Conservation (phyloP, 371 early-diverging fungal genomes). For the Zopfochytrium polystomum region DNA sequence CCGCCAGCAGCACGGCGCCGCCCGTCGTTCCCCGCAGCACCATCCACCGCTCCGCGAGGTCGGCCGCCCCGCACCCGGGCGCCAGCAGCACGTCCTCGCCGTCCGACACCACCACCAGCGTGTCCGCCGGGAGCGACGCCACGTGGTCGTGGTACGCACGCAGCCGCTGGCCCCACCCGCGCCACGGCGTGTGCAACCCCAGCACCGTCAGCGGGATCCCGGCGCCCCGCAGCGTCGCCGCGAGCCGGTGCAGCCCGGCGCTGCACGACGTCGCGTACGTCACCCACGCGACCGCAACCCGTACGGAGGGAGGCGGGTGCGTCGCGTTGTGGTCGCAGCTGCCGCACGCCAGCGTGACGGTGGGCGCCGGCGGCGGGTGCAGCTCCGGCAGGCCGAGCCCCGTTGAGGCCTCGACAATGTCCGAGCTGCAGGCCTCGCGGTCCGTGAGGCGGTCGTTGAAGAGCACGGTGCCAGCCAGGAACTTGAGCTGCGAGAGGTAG, state of each 20-base stretch:
- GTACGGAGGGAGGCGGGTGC: too few species aligned
- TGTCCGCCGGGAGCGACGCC: conserved; percentile 19
- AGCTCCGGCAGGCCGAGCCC: background rate
- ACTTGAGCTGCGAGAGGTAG: background rate
- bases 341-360: too few species aligned
- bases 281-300: conserved; percentile 11
- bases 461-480: background rate
- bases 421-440: background rate
- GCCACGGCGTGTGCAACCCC: conserved; percentile 27
- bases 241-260: conserved; percentile 12
- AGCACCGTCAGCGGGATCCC: conserved; percentile 32
- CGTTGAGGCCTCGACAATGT: background rate
- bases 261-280: conserved; percentile 9
- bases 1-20: conserved; percentile 17
- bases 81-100: conserved; percentile 39
- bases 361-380: background rate
- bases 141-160: conserved; percentile 36
- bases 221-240: conserved; percentile 3
- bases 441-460: background rate
- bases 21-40: background rate
- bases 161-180: conserved; percentile 38
- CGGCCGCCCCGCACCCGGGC: conserved; percentile 14
- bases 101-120: conserved; percentile 32
- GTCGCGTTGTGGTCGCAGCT: background rate
- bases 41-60: conserved; percentile 4